Evolutionary conservation across 2,329 filamentous ascomycete genomes (phyloP).

Genomic region (Pseudonectria foliicola): DNA sequence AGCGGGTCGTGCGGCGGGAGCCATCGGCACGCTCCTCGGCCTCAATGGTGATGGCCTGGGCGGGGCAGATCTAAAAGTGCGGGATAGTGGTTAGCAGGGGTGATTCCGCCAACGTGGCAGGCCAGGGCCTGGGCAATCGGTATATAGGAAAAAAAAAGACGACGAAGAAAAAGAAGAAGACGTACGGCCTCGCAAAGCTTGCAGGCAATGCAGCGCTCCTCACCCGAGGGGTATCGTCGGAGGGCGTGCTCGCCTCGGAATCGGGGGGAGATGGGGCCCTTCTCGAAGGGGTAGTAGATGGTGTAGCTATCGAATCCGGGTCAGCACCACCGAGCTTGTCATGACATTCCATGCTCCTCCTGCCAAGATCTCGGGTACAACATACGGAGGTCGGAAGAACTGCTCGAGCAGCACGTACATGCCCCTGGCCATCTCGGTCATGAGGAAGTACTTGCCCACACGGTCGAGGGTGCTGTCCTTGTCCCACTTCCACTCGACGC

Average conservation of each 20-base stretch:
- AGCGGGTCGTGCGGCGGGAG: slow-evolving; percentile 88
- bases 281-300: slow-evolving; percentile 98
- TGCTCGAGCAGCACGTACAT: slow-evolving; percentile 98
- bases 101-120: no score
- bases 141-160: no score
- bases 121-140: no score
- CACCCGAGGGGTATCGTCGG: slow-evolving; percentile 90
- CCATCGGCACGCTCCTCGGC: slow-evolving; percentile 96
- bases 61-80: slow-evolving; percentile 68
- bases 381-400: slow-evolving; percentile 96
- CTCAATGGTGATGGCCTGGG: slow-evolving; percentile 97
- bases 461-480: slow-evolving; percentile 73
- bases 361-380: slow-evolving; percentile 24
- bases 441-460: slow-evolving; percentile 86
- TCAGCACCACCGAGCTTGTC: slow-evolving; percentile 9
- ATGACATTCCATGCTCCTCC: neutral
- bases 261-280: slow-evolving; percentile 93
- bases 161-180: slow-evolving; percentile 1
- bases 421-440: slow-evolving; percentile 91
- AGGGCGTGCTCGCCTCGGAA: slow-evolving; percentile 98
- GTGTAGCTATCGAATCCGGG: slow-evolving; percentile 69
- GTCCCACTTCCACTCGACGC: slow-evolving; percentile 72
- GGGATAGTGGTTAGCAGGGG: no score
- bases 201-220: slow-evolving; percentile 99
- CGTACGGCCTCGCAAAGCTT: slow-evolving; percentile 90